A percentile compares a stretch with the other conserved stretches of the same genome.
These are phyloP conservation scores for Pyricularia sp. DNA, from an alignment of 2,329 filamentous ascomycete species.

Conservation along the genomic window DNA sequence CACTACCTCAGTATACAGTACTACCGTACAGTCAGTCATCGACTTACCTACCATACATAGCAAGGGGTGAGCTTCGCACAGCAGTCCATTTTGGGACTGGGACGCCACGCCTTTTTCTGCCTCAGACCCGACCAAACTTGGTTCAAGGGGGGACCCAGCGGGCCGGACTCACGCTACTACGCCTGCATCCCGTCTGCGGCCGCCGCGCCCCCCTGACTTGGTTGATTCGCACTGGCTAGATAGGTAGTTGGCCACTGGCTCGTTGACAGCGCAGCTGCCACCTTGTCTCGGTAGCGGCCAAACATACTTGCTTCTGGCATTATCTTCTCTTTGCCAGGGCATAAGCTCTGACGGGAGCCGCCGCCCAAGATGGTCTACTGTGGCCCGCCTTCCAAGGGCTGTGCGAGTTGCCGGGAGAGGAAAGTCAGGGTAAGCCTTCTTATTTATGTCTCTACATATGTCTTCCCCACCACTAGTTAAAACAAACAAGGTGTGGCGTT, in stretches of 20 bases:
- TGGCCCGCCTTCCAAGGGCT: slow-evolving; percentile 47
- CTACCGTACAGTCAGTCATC: not conserved
- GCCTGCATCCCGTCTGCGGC: not conserved
- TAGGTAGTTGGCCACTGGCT: not conserved
- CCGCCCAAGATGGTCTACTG: slow-evolving; percentile 41
- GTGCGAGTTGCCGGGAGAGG: slow-evolving; percentile 43
- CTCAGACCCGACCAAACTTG: not conserved
- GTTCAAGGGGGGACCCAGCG: not conserved
- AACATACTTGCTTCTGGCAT: not conserved
- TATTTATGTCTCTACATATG: slow-evolving; percentile 1
- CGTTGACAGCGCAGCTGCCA: not conserved
- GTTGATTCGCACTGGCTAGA: not conserved
- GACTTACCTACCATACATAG: not conserved
- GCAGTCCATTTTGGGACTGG: not conserved
- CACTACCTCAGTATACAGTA: too few relatives aligned
- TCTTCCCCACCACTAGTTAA: not conserved
- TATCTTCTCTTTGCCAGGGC: not conserved
- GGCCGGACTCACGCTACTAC: not conserved
- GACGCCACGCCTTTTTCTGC: not conserved
- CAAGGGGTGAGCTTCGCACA: not conserved
- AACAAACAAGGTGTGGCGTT: not conserved
- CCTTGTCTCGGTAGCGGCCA: not conserved
- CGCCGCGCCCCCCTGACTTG: not conserved
- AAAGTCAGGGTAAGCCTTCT: slow-evolving; percentile 41
- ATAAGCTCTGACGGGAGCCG: not conserved